These are phyloP conservation scores for Emergomyces pasteurianus DNA, from an alignment of 2,329 filamentous ascomycete species.

Conservation along the genomic window DNA sequence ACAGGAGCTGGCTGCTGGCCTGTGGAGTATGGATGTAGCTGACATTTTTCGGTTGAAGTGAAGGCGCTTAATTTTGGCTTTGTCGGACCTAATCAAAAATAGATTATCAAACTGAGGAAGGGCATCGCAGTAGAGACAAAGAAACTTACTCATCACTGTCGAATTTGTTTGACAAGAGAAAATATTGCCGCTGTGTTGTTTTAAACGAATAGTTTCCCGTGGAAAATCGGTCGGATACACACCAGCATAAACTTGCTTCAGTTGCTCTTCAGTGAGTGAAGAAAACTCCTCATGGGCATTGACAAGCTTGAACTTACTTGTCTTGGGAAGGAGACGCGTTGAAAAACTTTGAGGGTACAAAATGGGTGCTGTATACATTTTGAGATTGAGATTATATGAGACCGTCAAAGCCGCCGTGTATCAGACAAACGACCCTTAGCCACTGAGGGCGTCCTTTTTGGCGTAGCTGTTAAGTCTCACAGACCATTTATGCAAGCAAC, in stretches of 20 bases:
- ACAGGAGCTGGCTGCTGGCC: neutral
- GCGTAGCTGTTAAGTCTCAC: too few species aligned
- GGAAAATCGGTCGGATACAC: neutral
- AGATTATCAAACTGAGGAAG: neutral
- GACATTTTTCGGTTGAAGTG: neutral
- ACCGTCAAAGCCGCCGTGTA: too few species aligned
- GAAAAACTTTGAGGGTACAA: neutral
- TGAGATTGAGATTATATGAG: too few species aligned
- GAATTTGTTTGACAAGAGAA: neutral
- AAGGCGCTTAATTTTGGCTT: neutral
- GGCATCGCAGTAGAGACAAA: neutral
- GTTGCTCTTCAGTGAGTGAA: neutral
- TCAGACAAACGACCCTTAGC: too few species aligned
- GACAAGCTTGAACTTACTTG: too few species aligned
- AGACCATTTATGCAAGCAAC: too few species aligned
- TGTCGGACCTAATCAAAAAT: neutral
- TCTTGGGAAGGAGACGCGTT: neutral
- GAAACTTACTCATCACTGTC: neutral
- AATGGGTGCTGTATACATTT: neutral
- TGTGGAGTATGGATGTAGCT: neutral
- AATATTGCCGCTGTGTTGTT: neutral
- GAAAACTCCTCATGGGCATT: neutral
- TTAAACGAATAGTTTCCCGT: neutral
- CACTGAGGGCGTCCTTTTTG: too few species aligned
- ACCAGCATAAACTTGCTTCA: neutral